Conservation (phyloP, 2,329 filamentous ascomycete genomes). For the Stagonosporopsis tanaceti region DNA sequence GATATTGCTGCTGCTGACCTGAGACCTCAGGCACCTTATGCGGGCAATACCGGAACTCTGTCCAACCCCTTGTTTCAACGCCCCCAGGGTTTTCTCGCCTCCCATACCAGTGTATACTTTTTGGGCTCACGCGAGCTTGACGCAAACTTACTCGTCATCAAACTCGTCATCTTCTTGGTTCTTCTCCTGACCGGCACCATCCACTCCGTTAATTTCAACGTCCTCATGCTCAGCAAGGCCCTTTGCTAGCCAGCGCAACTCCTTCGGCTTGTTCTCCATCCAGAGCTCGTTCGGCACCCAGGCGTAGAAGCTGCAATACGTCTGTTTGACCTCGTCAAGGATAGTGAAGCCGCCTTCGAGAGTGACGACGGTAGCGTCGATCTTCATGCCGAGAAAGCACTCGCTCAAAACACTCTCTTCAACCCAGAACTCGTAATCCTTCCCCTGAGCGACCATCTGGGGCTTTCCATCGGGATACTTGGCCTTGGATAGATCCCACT, state of each 20-base stretch:
- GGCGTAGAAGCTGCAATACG: constrained; percentile 55
- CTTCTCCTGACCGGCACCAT: constrained; percentile 19
- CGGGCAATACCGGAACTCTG: constrained; percentile 2
- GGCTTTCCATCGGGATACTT: constrained; percentile 37
- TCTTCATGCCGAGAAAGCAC: constrained; percentile 66
- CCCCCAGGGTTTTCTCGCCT: neutral
- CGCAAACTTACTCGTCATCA: constrained; percentile 17
- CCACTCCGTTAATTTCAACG: constrained; percentile 18
- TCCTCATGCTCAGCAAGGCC: constrained; percentile 28
- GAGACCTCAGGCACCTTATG: neutral
- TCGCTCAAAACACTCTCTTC: constrained; percentile 68
- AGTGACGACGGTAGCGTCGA: constrained; percentile 46
- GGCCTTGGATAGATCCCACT: constrained; percentile 49
- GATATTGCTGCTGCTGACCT: neutral
- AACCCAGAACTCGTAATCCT: constrained; percentile 67
- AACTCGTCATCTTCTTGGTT: constrained; percentile 29
- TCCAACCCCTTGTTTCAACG: constrained; percentile 17
- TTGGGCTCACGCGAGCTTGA: constrained; percentile 7
- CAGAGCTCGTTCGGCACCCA: constrained; percentile 55
- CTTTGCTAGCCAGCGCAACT: constrained; percentile 36
- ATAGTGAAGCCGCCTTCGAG: constrained; percentile 38
- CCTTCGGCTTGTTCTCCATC: constrained; percentile 41
- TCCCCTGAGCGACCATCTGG: constrained; percentile 42
- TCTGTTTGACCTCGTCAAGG: constrained; percentile 50
- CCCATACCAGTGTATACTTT: neutral